Evolutionary conservation across 2,329 filamentous ascomycete genomes (phyloP), one percentile per base, ranked within the genome.

Genomic region (Amylocarpus encephaloides): DNA sequence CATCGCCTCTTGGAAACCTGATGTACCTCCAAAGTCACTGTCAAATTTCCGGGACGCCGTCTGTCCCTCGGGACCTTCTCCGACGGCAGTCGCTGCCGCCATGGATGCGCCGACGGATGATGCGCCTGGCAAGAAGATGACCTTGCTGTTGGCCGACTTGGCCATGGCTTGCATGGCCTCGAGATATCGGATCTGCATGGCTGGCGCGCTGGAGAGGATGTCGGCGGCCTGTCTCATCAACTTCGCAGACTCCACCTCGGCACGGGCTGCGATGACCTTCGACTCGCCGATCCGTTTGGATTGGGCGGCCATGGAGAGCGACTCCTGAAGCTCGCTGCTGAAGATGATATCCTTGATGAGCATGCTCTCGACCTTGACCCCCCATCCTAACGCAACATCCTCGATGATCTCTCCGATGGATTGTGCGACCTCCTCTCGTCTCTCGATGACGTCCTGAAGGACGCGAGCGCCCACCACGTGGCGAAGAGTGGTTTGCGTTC

Each of bases 151-250:
- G 43, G 90, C 88, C 0, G 82, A 81, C 79, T 96, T 97, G 62
- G 93, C 93, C 92, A 98, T 98, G 38, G 88, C 81, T 69, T 97
- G 93, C 92, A 97, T 97, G 3, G 93, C 91, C 73, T 98, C 93
- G 59, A 98, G 85, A 70, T 97, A 97, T 59, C 91, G 78, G 73
- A 95, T 95, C 73, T 96, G 91, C 93, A 98, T 98, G 61, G 93
- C 93, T 2, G 93, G 93, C 0, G 92, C 92, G 13, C 83, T 89
- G 56, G 82, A 88, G 44, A 98, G 71, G 61, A 97, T 96, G 67
- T 98, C 92, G 68, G 93, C 93, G 34, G 93, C 92, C 72, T 93
- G 83, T 64, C 85, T 80, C 87, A 88, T 94, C 66, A 97, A 76
- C 72, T 96, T 96, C 71, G 93, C 92, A 47, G 85, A 84, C 72